Conservation (phyloP, 164 flowering plant species). For the Macadamia integrifolia region DNA sequence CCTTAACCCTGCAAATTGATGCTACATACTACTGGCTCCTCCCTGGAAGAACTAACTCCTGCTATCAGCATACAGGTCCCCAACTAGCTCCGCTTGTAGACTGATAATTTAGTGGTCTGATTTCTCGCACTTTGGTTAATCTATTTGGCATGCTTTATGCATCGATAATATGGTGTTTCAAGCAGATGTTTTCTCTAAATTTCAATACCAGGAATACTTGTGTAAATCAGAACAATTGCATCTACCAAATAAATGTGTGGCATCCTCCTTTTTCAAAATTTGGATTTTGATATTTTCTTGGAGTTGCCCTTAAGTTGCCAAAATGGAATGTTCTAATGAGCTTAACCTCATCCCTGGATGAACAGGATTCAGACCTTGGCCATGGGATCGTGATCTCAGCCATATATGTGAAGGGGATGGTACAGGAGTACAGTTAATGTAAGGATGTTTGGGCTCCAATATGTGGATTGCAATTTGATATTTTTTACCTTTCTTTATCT, state of each 20-base stretch:
- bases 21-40: not conserved
- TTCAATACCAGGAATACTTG: not conserved
- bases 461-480: too few species aligned
- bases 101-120: not conserved
- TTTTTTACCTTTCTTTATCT: too few species aligned
- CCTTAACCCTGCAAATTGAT: too few species aligned
- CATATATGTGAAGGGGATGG: too few species aligned
- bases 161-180: not conserved
- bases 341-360: too few species aligned
- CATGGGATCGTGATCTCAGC: too few species aligned
- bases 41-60: not conserved
- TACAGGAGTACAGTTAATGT: too few species aligned
- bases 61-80: not conserved
- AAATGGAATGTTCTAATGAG: too few species aligned
- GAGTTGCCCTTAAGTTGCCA: not conserved
- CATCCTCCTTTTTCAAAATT: not conserved
- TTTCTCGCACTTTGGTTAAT: not conserved
- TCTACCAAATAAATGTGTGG: not conserved
- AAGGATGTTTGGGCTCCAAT: too few species aligned
- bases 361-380: too few species aligned
- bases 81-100: not conserved
- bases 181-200: not conserved
- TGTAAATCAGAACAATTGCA: not conserved
- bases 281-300: not conserved
- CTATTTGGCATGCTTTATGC: not conserved